Conservation (phyloP, 164 flowering plant genomes). For the Berberis vulgaris region DNA sequence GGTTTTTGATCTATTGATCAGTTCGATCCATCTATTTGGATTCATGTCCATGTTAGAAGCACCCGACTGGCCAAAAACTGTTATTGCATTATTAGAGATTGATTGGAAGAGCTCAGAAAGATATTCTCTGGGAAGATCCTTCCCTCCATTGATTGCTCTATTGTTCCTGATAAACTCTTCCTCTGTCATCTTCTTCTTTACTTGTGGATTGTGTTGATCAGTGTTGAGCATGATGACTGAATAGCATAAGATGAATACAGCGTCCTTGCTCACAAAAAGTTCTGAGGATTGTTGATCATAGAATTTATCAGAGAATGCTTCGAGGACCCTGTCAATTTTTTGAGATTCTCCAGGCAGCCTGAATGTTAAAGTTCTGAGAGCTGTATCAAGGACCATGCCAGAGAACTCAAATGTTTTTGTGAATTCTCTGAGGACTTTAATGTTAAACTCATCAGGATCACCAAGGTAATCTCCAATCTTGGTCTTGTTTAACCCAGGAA, state of each 20-base stretch:
- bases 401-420: conserved; percentile 62
- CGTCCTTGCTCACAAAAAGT: conserved; percentile 67
- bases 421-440: conserved; percentile 75
- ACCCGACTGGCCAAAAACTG: conserved; percentile 34
- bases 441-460: conserved; percentile 72
- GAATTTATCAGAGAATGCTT: conserved; percentile 79
- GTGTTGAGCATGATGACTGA: conserved; percentile 96
- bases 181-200: conserved; percentile 99
- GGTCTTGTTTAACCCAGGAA: conserved; percentile 63
- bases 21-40: conserved; percentile 63
- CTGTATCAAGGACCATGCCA: conserved; percentile 74
- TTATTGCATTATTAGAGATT: conserved; percentile 57
- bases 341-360: conserved; percentile 94
- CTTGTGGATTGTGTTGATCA: conserved; percentile 93
- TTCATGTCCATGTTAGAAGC: conserved; percentile 39
- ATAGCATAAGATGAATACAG: conserved; percentile 71
- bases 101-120: conserved; percentile 82
- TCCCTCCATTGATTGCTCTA: conserved; percentile 80
- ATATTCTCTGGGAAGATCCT: conserved; percentile 83
- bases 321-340: conserved; percentile 79
- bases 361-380: conserved; percentile 69
- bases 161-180: conserved; percentile 96
- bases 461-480: conserved; percentile 87
- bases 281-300: conserved; percentile 71
- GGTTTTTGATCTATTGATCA: conserved; percentile 47